Evolutionary conservation across 306 rosid species (phyloP).

Genomic region (Canavalia ensiformis): DNA sequence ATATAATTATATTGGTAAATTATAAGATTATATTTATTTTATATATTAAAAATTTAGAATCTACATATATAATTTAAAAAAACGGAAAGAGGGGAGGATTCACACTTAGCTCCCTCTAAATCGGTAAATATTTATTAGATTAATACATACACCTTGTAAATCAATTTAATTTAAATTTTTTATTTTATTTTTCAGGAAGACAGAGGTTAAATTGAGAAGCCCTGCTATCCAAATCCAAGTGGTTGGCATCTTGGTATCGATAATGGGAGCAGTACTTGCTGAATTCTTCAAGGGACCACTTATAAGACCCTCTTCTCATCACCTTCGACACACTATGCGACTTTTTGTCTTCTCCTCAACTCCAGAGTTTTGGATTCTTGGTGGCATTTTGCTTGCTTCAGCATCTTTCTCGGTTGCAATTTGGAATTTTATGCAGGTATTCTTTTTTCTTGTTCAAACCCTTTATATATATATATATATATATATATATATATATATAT

Average conservation of each 20-base stretch:
- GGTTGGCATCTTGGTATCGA: conserved; percentile 64
- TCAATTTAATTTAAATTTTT: not conserved
- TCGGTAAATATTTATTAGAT: not conserved
- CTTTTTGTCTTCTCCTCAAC: conserved; percentile 65
- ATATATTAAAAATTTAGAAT: not conserved
- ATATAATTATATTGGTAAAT: not conserved
- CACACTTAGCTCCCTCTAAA: no score
- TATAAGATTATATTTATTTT: not conserved
- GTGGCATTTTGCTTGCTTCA: conserved; percentile 73
- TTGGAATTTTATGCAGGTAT: conserved; percentile 68
- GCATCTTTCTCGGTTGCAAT: conserved; percentile 68
- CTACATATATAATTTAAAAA: not conserved
- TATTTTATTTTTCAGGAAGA: conserved; percentile 49
- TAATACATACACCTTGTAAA: not conserved
- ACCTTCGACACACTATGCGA: conserved; percentile 50
- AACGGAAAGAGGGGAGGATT: not conserved
- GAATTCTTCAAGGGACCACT: conserved; percentile 73
- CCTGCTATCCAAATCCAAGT: conserved; percentile 57
- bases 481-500: not conserved
- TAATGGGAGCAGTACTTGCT: conserved; percentile 66
- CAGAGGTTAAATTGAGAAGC: conserved; percentile 57
- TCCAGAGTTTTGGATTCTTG: conserved; percentile 77
- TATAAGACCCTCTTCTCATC: conserved; percentile 58
- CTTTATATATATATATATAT: not conserved
- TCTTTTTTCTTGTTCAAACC: not conserved